A percentile compares a stretch with the other conserved stretches of the same genome.
These are phyloP conservation scores for Penicillium olsonii DNA, from an alignment of 2,329 filamentous ascomycete genomes.

Conservation along the genomic window DNA sequence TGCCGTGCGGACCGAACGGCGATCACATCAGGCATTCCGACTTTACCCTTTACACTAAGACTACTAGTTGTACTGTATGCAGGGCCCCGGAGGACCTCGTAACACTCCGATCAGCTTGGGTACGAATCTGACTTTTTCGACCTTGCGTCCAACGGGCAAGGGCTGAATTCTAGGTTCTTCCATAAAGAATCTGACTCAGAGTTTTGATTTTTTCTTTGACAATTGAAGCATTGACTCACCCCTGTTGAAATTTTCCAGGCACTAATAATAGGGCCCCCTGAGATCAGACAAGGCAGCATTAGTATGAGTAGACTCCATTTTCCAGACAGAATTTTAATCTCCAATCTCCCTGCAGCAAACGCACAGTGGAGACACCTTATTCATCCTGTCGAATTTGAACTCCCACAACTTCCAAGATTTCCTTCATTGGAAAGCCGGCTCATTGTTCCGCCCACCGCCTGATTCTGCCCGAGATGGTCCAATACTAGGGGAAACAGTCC, in stretches of 20 bases:
- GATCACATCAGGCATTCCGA: conserved; percentile 20
- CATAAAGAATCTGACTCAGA: background rate
- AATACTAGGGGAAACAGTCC: conserved; percentile 14
- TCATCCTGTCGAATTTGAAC: conserved; percentile 24
- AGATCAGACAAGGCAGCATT: conserved; percentile 16
- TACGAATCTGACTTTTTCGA: conserved; percentile 2
- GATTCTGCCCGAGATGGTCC: conserved; percentile 20
- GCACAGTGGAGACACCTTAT: conserved; percentile 40
- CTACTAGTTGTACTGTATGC: too few relatives aligned
- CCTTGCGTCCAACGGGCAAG: conserved; percentile 2
- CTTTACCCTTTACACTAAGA: conserved; percentile 5
- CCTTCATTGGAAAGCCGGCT: conserved; percentile 22
- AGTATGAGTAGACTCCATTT: too few relatives aligned
- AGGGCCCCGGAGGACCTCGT: conserved; percentile 11
- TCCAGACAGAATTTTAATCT: conserved; percentile 53
- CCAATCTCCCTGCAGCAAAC: conserved; percentile 56
- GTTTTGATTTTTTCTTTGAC: too few relatives aligned
- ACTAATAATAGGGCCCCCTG: background rate
- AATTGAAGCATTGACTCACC: background rate
- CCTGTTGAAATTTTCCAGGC: background rate
- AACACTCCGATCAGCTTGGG: conserved; percentile 8
- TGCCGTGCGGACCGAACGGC: conserved; percentile 24
- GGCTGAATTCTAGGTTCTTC: background rate
- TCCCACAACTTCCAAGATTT: too few relatives aligned
- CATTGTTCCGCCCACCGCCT: conserved; percentile 16